Evolutionary conservation across 371 early-diverging fungal species (phyloP).

Genomic region (Apophysomyces ossiformis): DNA sequence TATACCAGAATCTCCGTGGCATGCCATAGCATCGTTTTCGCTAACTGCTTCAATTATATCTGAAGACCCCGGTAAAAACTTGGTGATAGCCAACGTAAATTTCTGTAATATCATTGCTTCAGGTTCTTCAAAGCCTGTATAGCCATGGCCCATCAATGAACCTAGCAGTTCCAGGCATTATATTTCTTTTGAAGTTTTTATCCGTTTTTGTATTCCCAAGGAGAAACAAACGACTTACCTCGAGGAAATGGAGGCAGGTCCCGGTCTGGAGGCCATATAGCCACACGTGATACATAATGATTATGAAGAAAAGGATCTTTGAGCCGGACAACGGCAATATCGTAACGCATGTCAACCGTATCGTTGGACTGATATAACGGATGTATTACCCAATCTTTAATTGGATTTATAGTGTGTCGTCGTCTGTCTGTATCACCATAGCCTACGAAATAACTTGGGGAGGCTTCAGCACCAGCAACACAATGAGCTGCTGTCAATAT

Average conservation of each 20-base stretch:
- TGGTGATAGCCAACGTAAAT: slow-evolving; percentile 29
- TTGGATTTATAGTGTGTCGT: slow-evolving; percentile 28
- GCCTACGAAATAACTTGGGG: slow-evolving; percentile 32
- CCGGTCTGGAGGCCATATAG: slow-evolving; percentile 36
- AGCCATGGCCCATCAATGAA: slow-evolving; percentile 44
- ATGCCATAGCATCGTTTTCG: slow-evolving; percentile 29
- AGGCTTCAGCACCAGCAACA: slow-evolving; percentile 34
- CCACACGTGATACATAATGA: slow-evolving; percentile 23
- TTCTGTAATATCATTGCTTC: slow-evolving; percentile 30
- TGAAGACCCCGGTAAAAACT: slow-evolving; percentile 16
- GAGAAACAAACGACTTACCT: slow-evolving; percentile 8
- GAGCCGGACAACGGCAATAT: slow-evolving; percentile 44
- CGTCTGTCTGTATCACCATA: slow-evolving; percentile 25
- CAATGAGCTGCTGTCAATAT: slow-evolving; percentile 58
- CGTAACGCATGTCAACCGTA: slow-evolving; percentile 35
- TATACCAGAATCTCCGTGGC: slow-evolving; percentile 52
- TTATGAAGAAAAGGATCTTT: slow-evolving; percentile 31
- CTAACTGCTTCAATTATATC: slow-evolving; percentile 32
- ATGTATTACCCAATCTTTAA: slow-evolving; percentile 43
- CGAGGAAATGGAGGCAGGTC: slow-evolving; percentile 4
- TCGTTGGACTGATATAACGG: slow-evolving; percentile 31
- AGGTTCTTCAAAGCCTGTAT: slow-evolving; percentile 19
- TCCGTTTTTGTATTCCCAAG: neutral
- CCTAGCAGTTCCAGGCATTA: slow-evolving; percentile 19
- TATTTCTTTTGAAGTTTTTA: neutral